Conservation (phyloP, 2,329 filamentous ascomycete species). For the Tolypocladium sp. region DNA sequence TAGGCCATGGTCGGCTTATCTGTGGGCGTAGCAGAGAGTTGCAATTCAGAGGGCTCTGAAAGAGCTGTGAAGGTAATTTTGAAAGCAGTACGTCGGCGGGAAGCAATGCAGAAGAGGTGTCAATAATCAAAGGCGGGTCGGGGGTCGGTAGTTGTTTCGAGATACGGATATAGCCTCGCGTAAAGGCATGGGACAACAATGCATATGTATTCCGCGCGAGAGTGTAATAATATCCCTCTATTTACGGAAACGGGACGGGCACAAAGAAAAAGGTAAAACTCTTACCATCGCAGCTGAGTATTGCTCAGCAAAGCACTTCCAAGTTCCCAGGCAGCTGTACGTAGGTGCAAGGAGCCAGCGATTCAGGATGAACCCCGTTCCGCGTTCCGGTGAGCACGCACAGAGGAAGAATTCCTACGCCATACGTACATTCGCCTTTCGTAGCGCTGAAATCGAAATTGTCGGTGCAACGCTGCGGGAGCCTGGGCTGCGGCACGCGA, state of each 20-base stretch:
- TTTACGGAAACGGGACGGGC: background rate
- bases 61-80: background rate
- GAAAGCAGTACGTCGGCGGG: background rate
- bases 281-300: background rate
- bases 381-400: background rate
- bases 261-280: background rate
- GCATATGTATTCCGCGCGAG: background rate
- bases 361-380: background rate
- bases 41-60: background rate
- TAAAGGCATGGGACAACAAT: background rate
- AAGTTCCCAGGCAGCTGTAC: background rate
- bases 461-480: background rate
- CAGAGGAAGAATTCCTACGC: background rate
- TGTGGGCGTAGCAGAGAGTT: background rate
- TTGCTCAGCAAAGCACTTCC: background rate
- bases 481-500: background rate
- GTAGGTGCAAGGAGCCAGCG: background rate
- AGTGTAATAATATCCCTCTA: too few relatives aligned
- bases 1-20: conserved; percentile 5
- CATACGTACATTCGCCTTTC: background rate
- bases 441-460: background rate
- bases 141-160: background rate
- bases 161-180: background rate
- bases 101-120: background rate
- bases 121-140: background rate